phyloP scores from a whole-genome alignment of 2,329 filamentous ascomycete genomes.

The Aureobasidium sp. region DNA sequence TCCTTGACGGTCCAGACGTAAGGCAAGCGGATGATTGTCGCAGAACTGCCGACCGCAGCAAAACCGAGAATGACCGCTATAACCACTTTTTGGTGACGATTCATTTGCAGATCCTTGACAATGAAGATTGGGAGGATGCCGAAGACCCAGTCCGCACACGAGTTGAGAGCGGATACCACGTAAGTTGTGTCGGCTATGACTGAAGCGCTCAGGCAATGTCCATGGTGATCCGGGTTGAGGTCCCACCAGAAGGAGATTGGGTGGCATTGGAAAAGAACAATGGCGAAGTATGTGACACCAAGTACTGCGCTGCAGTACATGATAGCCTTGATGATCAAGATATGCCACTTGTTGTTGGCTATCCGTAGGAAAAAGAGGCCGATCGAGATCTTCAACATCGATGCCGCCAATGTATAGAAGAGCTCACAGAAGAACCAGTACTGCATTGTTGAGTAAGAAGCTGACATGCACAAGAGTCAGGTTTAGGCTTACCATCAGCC shows the following conservation, averaged over 20 bases:
- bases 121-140: conserved; percentile 31
- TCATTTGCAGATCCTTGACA: conserved; percentile 30
- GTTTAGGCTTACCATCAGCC: conserved; percentile 1
- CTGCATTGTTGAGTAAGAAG: conserved; percentile 19
- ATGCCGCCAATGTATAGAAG: conserved; percentile 43
- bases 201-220: conserved; percentile 28
- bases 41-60: conserved; percentile 42
- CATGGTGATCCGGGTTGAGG: conserved; percentile 28
- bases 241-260: conserved; percentile 48
- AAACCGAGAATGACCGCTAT: conserved; percentile 29
- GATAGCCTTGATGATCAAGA: conserved; percentile 38
- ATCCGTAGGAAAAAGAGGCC: conserved; percentile 47
- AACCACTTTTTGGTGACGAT: conserved; percentile 25
- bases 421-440: conserved; percentile 49
- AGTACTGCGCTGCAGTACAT: conserved; percentile 38
- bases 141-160: conserved; percentile 31
- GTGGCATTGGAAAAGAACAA: conserved; percentile 46
- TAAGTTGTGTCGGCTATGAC: conserved; percentile 14
- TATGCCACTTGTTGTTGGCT: conserved; percentile 37
- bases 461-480: not conserved
- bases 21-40: conserved; percentile 40
- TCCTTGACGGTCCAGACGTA: conserved; percentile 32
- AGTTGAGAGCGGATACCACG: conserved; percentile 23
- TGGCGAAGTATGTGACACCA: conserved; percentile 42
- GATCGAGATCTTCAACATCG: conserved; percentile 44